Evolutionary conservation across 129 eudicot species (phyloP).

Genomic region (Chrysanthemum makinoi): DNA sequence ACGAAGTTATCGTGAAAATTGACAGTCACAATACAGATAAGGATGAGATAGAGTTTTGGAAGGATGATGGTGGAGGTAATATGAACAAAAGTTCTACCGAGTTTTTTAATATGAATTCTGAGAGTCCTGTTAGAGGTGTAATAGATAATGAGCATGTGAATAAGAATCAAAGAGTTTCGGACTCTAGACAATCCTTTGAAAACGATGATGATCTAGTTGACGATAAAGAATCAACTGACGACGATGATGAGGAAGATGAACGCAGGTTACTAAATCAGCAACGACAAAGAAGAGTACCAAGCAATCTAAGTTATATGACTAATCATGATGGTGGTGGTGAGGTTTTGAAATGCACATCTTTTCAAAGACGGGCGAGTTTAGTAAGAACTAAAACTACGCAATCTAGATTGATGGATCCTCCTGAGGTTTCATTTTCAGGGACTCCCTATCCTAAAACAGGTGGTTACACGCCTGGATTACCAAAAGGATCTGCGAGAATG

Average conservation of each 20-base stretch:
- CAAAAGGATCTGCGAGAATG: conserved; percentile 16
- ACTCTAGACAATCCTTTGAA: conserved; percentile 32
- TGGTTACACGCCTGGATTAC: conserved; percentile 24
- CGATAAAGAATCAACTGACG: conserved; percentile 14
- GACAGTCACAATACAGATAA: conserved; percentile 16
- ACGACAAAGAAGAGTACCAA: conserved; percentile 31
- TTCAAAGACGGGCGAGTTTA: conserved; percentile 47
- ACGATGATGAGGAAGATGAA: conserved; percentile 20
- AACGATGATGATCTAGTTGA: conserved; percentile 19
- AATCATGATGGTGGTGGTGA: conserved; percentile 27
- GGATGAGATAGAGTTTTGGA: conserved; percentile 11
- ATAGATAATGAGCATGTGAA: conserved; percentile 1
- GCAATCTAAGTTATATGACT: conserved; percentile 22
- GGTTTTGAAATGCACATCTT: conserved; percentile 67
- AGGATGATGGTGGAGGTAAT: conserved; percentile 3
- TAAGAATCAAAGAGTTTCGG: conserved; percentile 11
- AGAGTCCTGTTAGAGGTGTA: conserved; percentile 28
- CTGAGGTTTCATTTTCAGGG: conserved; percentile 30
- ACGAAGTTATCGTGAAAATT: conserved; percentile 33
- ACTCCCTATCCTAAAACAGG: conserved; percentile 17
- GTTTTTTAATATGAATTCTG: conserved; percentile 18
- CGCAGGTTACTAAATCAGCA: conserved; percentile 16
- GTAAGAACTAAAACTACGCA: conserved; percentile 45
- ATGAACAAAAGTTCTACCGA: neutral
- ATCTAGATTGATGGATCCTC: conserved; percentile 63